Conservation (phyloP, 768 basidiomycete genomes). For the Lyophyllum semitale region DNA sequence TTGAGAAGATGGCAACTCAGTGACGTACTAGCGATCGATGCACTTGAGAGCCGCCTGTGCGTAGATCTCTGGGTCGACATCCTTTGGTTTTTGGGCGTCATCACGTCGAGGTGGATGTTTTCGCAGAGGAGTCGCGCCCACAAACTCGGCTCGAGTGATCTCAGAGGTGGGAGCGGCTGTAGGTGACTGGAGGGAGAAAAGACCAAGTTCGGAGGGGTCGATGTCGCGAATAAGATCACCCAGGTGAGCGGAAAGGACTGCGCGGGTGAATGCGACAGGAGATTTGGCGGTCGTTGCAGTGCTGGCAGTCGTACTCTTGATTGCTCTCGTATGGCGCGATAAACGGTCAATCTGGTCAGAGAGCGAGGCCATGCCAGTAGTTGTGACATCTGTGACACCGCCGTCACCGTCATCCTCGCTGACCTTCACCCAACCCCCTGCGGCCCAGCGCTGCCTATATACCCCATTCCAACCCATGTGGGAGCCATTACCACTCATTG, state of each 20-base stretch:
- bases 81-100: constrained; percentile 37
- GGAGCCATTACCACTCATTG: constrained; percentile 61
- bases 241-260: constrained; percentile 62
- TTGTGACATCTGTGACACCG: constrained; percentile 6
- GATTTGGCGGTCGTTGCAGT: constrained; percentile 24
- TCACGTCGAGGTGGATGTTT: constrained; percentile 42
- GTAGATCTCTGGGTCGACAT: constrained; percentile 74
- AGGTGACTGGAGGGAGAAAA: constrained; percentile 60
- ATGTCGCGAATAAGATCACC: constrained; percentile 81
- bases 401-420: background rate
- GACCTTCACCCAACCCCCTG: background rate
- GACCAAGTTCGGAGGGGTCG: constrained; percentile 76
- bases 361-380: constrained; percentile 55
- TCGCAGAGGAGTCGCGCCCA: constrained; percentile 70
- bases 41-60: constrained; percentile 76
- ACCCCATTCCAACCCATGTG: constrained; percentile 36
- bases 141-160: constrained; percentile 65
- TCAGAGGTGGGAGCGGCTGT: constrained; percentile 31
- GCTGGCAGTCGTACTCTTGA: constrained; percentile 44
- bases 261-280: constrained; percentile 60
- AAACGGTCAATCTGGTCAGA: constrained; percentile 73
- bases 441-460: constrained; percentile 3
- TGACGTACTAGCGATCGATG: constrained; percentile 73
- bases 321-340: constrained; percentile 49
- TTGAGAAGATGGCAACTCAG: background rate